Base-by-base conservation (phyloP, 139 green algal genomes). In the Coelastrella sp. region DNA sequence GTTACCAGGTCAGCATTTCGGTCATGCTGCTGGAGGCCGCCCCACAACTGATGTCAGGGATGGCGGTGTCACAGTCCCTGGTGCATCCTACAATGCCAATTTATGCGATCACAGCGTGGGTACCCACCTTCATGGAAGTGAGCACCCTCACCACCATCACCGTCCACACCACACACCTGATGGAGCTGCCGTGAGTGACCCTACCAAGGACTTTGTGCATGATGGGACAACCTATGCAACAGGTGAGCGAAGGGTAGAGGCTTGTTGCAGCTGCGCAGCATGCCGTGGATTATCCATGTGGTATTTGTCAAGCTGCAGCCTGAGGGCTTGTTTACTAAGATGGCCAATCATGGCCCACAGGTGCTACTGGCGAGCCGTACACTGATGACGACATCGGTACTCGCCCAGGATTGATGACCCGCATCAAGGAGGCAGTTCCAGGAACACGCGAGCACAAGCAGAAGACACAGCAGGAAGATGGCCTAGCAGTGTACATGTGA, bases 371-470 rank as follows among this genome's bases (percentile, higher is more conserved):
- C n/a, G 70, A 70, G 63, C 63, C 70, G 15, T 35, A 78, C 70
- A 35, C 22, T 78, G 70, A 24, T 78, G 70, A 78, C 7, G 70
- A 9, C n/a, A 9, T 25, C 8, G 19, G 8, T 78, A 19, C 8
- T 11, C 70, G 70, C 8, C 70, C 70, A 35, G 19, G 20, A n/a
- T 3, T 78, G 70, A 25, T 25, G 70, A 78, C 70, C 6, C 80
- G 80, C 59, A 86, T 86, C n/a, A 86, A 86, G 80, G 80, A 86
- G 59, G 80, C 59, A 11, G 20, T 86, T 4, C 59, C 80, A 58
- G 80, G 80, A 58, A 86, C 80, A 10, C 10, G 49, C 6, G 80
- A 74, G 80, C 80, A 86, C 80, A 86, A 86, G 80, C 9, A 73
- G 6, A 86, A 59, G 59, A 11, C 14, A 25, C 58, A 9, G 14